Percentiles rank a stretch among this genome's conserved stretches.
Evolutionary conservation across 2,329 filamentous ascomycete genomes (phyloP).

Genomic region (Fusarium dimerum): DNA sequence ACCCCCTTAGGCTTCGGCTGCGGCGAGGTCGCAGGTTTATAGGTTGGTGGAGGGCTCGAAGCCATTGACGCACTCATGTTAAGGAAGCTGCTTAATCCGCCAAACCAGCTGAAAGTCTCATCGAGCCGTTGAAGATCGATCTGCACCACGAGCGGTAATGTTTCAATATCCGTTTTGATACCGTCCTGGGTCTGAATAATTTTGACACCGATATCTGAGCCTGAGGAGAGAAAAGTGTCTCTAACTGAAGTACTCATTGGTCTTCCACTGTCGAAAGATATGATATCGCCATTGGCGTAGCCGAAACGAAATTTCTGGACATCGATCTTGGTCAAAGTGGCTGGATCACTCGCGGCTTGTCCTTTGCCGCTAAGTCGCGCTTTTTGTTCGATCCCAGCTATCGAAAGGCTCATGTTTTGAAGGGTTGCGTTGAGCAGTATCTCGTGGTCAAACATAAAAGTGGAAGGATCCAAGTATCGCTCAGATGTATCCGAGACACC

Average conservation of each 20-base stretch:
- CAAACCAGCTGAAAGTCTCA: slow-evolving; percentile 85
- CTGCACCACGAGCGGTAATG: slow-evolving; percentile 73
- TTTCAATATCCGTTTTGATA: slow-evolving; percentile 65
- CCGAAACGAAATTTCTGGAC: slow-evolving; percentile 63
- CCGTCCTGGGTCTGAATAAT: slow-evolving; percentile 46
- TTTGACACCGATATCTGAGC: slow-evolving; percentile 59
- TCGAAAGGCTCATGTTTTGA: slow-evolving; percentile 42
- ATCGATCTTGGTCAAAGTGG: slow-evolving; percentile 41
- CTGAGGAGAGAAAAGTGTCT: slow-evolving; percentile 58
- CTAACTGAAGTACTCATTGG: slow-evolving; percentile 61
- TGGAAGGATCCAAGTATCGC: slow-evolving; percentile 43
- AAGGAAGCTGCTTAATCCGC: slow-evolving; percentile 86
- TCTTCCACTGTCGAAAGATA: slow-evolving; percentile 61
- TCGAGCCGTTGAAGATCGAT: slow-evolving; percentile 81
- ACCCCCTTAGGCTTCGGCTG: slow-evolving; percentile 56
- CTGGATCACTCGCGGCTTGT: slow-evolving; percentile 29
- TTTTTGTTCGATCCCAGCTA: slow-evolving; percentile 22
- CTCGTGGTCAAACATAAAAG: slow-evolving; percentile 46
- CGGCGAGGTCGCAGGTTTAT: slow-evolving; percentile 38
- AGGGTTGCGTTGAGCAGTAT: slow-evolving; percentile 54
- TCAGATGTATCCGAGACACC: slow-evolving; percentile 54
- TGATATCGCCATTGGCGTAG: slow-evolving; percentile 61
- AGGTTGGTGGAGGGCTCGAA: slow-evolving; percentile 62
- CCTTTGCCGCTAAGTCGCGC: slow-evolving; percentile 9
- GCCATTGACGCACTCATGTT: slow-evolving; percentile 85